A percentile compares a stretch with the other conserved stretches of the same genome.
phyloP scores from a whole-genome alignment of 805 yeast species.

The Wickerhamomyces strasburgensis region DNA sequence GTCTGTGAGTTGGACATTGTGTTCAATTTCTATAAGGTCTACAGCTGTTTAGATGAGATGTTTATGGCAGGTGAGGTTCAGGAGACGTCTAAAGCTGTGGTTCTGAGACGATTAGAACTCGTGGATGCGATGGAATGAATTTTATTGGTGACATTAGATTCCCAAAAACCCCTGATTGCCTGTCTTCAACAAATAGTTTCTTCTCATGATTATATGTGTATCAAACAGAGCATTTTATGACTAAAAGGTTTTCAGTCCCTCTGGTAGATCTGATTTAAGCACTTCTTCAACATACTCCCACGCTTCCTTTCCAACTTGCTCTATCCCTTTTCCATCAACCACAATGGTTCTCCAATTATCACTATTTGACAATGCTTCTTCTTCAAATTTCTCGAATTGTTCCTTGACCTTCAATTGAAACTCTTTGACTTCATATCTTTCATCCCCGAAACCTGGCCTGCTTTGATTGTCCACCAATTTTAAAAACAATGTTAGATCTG shows the following conservation, averaged over 20 bases:
- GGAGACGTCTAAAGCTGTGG: constrained; percentile 69
- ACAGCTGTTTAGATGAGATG: constrained; percentile 79
- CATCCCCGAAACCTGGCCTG: constrained; percentile 89
- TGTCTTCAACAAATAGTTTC: too few relatives aligned
- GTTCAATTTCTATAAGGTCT: constrained; percentile 83
- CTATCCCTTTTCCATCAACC: constrained; percentile 56
- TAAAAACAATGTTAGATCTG: constrained; percentile 79
- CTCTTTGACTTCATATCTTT: constrained; percentile 72
- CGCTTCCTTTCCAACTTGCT: constrained; percentile 45
- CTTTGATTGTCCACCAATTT: constrained; percentile 44
- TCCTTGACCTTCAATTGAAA: constrained; percentile 71
- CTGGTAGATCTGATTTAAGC: constrained; percentile 4
- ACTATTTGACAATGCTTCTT: too few relatives aligned
- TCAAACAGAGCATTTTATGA: not conserved
- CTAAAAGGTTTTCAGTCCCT: constrained; percentile 11
- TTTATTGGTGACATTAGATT: too few relatives aligned
- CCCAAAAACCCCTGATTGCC: too few relatives aligned
- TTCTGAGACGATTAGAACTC: constrained; percentile 59
- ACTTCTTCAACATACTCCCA: constrained; percentile 31
- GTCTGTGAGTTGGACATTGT: constrained; percentile 90
- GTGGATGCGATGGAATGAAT: constrained; percentile 56
- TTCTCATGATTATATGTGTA: too few relatives aligned
- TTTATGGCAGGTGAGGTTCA: constrained; percentile 87
- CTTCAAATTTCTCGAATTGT: constrained; percentile 49
- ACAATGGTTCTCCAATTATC: constrained; percentile 42